These are phyloP conservation scores for Yamadazyma diddensiae DNA, from an alignment of 1,139 yeast species.

Conservation along the genomic window DNA sequence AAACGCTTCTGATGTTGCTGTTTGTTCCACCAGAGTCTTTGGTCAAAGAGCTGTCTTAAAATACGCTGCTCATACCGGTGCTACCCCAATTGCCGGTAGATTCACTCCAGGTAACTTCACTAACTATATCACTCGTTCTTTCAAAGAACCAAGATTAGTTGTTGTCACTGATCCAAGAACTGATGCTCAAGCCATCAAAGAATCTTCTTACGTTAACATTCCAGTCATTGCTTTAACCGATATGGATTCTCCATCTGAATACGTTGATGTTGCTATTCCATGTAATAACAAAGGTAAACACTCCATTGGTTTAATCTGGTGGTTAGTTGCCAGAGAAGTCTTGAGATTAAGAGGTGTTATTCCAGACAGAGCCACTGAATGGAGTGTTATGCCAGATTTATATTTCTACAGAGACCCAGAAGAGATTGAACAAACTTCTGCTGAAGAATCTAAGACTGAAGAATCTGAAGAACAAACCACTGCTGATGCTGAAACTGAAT, in stretches of 20 bases:
- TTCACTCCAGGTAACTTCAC: conserved; percentile 99
- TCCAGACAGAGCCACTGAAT: conserved; percentile 94
- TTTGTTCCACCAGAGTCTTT: conserved; percentile 98
- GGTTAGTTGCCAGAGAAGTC: conserved; percentile 99
- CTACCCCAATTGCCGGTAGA: conserved; percentile 99
- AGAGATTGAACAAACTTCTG: conserved; percentile 88
- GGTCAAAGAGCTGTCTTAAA: conserved; percentile 99
- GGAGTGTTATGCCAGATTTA: conserved; percentile 99
- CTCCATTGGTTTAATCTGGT: conserved; percentile 99
- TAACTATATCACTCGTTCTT: conserved; percentile 99
- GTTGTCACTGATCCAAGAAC: conserved; percentile 99
- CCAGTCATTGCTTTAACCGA: conserved; percentile 99
- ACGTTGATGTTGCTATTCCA: conserved; percentile 99
- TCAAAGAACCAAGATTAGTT: conserved; percentile 99
- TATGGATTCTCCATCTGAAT: conserved; percentile 98
- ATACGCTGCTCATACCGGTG: conserved; percentile 99
- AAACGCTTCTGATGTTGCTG: conserved; percentile 97
- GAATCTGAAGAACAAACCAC: conserved; percentile 50
- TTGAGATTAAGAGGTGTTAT: conserved; percentile 98
- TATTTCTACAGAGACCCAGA: conserved; percentile 99
- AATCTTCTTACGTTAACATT: conserved; percentile 99
- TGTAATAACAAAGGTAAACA: conserved; percentile 99
- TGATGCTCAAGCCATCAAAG: conserved; percentile 99
- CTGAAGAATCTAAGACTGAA: conserved; percentile 59
- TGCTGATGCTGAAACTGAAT: conserved; percentile 48